These are phyloP conservation scores for Cladosporium sp. DNA, from an alignment of 2,329 filamentous ascomycete genomes.

Conservation along the genomic window DNA sequence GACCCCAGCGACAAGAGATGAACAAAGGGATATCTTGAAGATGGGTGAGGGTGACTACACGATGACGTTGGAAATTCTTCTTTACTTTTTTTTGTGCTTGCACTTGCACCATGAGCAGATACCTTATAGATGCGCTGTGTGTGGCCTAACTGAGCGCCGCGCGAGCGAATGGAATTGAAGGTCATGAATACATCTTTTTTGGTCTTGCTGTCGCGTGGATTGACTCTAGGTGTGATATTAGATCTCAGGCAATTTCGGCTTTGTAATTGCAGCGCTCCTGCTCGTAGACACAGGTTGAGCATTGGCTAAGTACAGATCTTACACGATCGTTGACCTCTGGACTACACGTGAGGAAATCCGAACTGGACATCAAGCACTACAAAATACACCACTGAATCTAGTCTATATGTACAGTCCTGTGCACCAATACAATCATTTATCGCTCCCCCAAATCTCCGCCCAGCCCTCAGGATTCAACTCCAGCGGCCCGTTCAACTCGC, in stretches of 20 bases:
- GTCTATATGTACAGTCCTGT: background rate
- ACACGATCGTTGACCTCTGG: background rate
- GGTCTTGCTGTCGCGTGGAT: background rate
- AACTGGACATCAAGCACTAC: background rate
- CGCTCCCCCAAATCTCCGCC: conserved; percentile 34
- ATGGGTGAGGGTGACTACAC: background rate
- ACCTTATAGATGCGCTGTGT: conserved; percentile 8
- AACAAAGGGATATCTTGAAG: background rate
- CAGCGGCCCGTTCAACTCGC: conserved; percentile 51
- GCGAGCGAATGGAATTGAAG: background rate
- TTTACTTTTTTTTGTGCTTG: background rate
- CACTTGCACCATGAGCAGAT: background rate
- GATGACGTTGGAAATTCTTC: background rate
- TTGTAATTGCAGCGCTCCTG: background rate
- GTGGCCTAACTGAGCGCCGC: background rate
- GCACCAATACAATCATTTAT: background rate
- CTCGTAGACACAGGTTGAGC: background rate
- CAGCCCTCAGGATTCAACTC: conserved; percentile 34
- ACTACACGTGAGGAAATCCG: background rate
- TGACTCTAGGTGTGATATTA: background rate
- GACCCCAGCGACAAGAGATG: background rate
- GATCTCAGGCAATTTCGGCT: background rate
- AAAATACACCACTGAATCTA: background rate
- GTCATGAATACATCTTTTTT: background rate
- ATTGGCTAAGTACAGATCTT: background rate